phyloP scores from a whole-genome alignment of 192 early-diverging fungal species.

The Thoreauomyces humboldtii region DNA sequence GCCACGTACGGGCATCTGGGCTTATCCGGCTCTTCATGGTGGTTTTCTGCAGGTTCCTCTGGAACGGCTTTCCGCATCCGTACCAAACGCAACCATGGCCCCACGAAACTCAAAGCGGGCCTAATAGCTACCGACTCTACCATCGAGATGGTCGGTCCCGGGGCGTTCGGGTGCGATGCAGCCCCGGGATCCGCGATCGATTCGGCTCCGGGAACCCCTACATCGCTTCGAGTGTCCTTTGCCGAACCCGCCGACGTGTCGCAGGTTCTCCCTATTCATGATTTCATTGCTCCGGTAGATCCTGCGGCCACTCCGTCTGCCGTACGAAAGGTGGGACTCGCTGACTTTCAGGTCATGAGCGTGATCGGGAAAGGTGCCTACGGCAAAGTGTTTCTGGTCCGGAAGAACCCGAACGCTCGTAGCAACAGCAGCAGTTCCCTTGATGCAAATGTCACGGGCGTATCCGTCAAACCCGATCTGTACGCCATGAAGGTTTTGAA shows the following conservation, averaged over 20 bases:
- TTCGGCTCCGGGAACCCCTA: neutral
- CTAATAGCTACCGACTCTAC: neutral
- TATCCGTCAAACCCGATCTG: neutral
- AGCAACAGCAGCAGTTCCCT: neutral
- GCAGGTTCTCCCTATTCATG: constrained; percentile 14
- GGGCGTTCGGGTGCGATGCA: too few relatives aligned
- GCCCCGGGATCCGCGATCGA: neutral
- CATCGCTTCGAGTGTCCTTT: neutral
- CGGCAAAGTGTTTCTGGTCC: constrained; percentile 79
- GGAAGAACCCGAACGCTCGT: constrained; percentile 47
- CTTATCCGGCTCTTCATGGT: too few relatives aligned
- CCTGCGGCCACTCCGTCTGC: neutral
- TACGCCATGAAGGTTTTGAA: constrained; percentile 94
- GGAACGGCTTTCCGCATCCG: too few relatives aligned
- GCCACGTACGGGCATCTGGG: too few relatives aligned
- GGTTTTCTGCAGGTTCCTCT: too few relatives aligned
- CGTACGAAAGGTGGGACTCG: constrained; percentile 25
- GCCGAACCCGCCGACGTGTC: constrained; percentile 16
- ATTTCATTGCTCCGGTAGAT: neutral
- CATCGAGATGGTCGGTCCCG: neutral
- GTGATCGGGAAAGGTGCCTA: constrained; percentile 75
- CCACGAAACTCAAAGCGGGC: neutral
- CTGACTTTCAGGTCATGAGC: constrained; percentile 58
- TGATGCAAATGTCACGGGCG: constrained; percentile 2
- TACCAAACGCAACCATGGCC: neutral